Percentiles rank a stretch among this genome's conserved stretches.
Evolutionary conservation across 345 rosid species (phyloP).

Genomic region (Eucalyptus curtisii): DNA sequence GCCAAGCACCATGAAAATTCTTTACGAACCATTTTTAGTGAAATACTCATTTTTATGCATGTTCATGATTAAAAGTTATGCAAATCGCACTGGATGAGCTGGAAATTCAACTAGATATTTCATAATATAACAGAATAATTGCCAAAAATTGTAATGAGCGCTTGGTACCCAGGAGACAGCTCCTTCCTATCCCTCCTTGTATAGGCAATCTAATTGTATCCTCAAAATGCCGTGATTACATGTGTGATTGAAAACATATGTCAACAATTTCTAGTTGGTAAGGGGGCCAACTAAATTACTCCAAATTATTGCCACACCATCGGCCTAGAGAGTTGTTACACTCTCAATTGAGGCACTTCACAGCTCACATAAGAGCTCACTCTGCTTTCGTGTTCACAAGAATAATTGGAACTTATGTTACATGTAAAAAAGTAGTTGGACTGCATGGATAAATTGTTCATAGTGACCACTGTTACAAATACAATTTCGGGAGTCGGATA

Average conservation of each 20-base stretch:
- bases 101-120: neutral
- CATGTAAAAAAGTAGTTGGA: neutral
- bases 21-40: too few relatives aligned
- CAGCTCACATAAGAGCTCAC: neutral
- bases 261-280: neutral
- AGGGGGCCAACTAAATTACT: neutral
- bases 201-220: neutral
- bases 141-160: neutral
- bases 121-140: neutral
- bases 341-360: neutral
- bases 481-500: neutral
- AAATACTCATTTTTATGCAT: too few relatives aligned
- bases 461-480: neutral
- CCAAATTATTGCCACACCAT: neutral
- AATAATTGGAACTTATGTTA: neutral
- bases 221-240: neutral
- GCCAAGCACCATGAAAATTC: too few relatives aligned
- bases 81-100: neutral
- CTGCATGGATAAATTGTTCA: neutral
- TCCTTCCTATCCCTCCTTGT: neutral
- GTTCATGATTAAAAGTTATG: too few relatives aligned
- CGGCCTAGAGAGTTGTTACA: neutral
- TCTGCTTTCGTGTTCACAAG: neutral
- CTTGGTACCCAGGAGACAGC: neutral
- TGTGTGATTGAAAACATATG: neutral